These are phyloP conservation scores for Naganishia kalamii DNA, from an alignment of 768 basidiomycete species.

Conservation along the genomic window DNA sequence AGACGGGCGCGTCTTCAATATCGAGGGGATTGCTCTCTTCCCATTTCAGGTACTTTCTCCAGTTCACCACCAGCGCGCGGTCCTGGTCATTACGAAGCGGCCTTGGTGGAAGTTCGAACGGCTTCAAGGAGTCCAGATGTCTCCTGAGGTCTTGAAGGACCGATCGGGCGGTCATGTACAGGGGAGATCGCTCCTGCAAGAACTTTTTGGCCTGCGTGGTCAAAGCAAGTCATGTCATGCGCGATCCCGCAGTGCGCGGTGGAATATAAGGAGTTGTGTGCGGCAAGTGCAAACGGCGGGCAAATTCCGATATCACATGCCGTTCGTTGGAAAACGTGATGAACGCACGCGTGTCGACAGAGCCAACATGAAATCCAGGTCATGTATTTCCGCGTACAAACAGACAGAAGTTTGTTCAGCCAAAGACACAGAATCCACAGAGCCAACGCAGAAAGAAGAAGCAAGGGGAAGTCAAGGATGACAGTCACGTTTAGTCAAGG, in stretches of 20 bases:
- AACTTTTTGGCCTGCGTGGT: conserved; percentile 78
- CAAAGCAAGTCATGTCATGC: conserved; percentile 1
- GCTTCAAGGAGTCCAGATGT: conserved; percentile 60
- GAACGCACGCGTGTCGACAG: not conserved
- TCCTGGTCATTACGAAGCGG: conserved; percentile 71
- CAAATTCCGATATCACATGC: not conserved
- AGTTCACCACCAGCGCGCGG: conserved; percentile 67
- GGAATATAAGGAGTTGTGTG: not conserved
- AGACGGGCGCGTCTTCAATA: conserved; percentile 67
- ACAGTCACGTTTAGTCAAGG: not conserved
- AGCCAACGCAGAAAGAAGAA: not conserved
- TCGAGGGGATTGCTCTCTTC: conserved; percentile 91
- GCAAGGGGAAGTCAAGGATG: not conserved
- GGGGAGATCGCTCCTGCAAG: conserved; percentile 81
- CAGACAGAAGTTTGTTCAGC: conserved; percentile 1
- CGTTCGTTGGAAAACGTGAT: not conserved
- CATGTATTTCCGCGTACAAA: conserved; percentile 14
- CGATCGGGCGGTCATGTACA: conserved; percentile 90
- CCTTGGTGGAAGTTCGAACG: conserved; percentile 60
- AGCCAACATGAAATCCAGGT: conserved; percentile 14
- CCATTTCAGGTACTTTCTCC: conserved; percentile 91
- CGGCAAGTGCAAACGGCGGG: not conserved
- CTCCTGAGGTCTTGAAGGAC: conserved; percentile 72
- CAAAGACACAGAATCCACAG: not conserved
- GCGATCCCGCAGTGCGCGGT: not conserved